These are phyloP conservation scores for Tagetes erecta DNA, from an alignment of 129 eudicot species.

Conservation along the genomic window DNA sequence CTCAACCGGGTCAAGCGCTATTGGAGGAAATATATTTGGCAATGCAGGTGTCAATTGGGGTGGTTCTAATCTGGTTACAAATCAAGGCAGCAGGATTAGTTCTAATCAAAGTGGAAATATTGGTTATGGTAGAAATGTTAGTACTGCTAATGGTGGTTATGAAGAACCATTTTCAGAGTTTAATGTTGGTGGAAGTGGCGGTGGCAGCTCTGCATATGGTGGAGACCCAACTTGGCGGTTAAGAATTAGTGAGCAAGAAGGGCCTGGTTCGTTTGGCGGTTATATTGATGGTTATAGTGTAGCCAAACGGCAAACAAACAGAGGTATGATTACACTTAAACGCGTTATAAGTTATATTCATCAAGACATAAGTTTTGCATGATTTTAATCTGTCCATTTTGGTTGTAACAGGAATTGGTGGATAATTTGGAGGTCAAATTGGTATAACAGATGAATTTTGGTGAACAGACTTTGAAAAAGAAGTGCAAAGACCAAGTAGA, in stretches of 20 bases:
- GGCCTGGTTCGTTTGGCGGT: slow-evolving; percentile 58
- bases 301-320: slow-evolving; percentile 52
- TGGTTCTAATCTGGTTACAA: slow-evolving; percentile 36
- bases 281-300: slow-evolving; percentile 60
- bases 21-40: slow-evolving; percentile 50
- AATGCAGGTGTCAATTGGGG: slow-evolving; percentile 58
- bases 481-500: background rate
- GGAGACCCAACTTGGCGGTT: slow-evolving; percentile 68
- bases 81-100: slow-evolving; percentile 27
- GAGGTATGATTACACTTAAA: slow-evolving; percentile 42
- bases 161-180: slow-evolving; percentile 62
- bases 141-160: slow-evolving; percentile 47
- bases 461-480: slow-evolving; percentile 30
- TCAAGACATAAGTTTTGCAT: background rate
- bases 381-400: background rate
- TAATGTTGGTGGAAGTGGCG: slow-evolving; percentile 43
- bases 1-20: slow-evolving; percentile 38
- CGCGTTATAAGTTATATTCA: background rate
- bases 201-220: slow-evolving; percentile 50
- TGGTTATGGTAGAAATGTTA: slow-evolving; percentile 55
- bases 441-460: slow-evolving; percentile 38
- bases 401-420: slow-evolving; percentile 46
- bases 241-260: slow-evolving; percentile 51
- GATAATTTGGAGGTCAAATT: slow-evolving; percentile 38
- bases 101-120: slow-evolving; percentile 53